These are phyloP conservation scores for Mycena alexandri DNA, from an alignment of 768 basidiomycete species.

Conservation along the genomic window DNA sequence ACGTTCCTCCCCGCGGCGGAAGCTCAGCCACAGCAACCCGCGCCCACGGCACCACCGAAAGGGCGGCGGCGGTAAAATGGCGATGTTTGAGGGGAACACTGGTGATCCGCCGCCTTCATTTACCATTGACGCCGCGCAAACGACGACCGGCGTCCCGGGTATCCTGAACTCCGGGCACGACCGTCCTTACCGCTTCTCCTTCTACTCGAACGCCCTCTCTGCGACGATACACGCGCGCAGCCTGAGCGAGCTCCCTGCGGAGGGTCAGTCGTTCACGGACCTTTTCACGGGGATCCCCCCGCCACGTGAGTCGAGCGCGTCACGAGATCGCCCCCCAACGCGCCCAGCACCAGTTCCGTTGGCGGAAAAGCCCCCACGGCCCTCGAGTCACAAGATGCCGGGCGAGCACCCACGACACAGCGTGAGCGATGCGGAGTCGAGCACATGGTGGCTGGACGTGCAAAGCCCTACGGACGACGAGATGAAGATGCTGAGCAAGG, in stretches of 20 bases:
- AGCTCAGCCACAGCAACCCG: constrained; percentile 86
- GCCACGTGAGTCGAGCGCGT: constrained; percentile 19
- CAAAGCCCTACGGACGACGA: constrained; percentile 96
- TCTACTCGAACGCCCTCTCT: constrained; percentile 93
- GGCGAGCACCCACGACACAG: constrained; percentile 30
- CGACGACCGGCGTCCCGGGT: constrained; percentile 36
- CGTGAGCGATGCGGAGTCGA: constrained; percentile 67
- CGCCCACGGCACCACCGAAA: constrained; percentile 71
- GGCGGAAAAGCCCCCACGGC: constrained; percentile 25
- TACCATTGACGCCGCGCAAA: constrained; percentile 30
- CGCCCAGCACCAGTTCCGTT: constrained; percentile 34
- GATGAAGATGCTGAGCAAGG: constrained; percentile 97
- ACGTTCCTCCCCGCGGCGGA: constrained; percentile 77
- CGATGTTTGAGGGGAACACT: constrained; percentile 81
- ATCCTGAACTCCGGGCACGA: constrained; percentile 74
- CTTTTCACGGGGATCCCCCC: constrained; percentile 74
- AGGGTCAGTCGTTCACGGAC: constrained; percentile 93
- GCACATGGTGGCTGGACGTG: constrained; percentile 98
- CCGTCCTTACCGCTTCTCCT: constrained; percentile 96
- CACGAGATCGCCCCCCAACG: constrained; percentile 34
- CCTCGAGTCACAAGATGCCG: constrained; percentile 17
- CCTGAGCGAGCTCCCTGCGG: constrained; percentile 92
- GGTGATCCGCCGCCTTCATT: constrained; percentile 65
- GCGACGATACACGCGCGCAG: constrained; percentile 96
- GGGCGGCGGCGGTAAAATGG: constrained; percentile 85